phyloP scores from a whole-genome alignment of 176 grass and related monocot genomes.

The Juncus inflexus region DNA sequence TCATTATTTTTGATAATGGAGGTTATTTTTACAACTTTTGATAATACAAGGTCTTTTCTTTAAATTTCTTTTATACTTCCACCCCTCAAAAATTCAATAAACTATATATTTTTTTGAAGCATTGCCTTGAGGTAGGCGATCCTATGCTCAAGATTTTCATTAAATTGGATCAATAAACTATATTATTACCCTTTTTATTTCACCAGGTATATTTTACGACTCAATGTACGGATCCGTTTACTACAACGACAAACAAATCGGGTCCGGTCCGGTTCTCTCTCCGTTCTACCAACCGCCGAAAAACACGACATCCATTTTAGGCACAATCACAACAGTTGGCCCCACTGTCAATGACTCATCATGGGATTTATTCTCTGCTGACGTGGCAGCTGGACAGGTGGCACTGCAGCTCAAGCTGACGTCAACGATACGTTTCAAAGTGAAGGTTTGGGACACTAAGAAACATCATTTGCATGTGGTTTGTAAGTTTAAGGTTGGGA shows the following conservation, averaged over 20 bases:
- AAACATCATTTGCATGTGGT: slow-evolving; percentile 52
- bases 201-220: slow-evolving; percentile 39
- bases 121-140: too few species aligned
- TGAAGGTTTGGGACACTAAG: slow-evolving; percentile 64
- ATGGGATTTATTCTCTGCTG: slow-evolving; percentile 36
- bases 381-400: slow-evolving; percentile 38
- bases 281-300: slow-evolving; percentile 73
- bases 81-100: too few species aligned
- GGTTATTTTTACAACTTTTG: too few species aligned
- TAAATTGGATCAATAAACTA: too few species aligned
- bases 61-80: too few species aligned
- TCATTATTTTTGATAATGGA: too few species aligned
- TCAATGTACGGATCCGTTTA: slow-evolving; percentile 38
- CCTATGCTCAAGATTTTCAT: too few species aligned
- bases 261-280: slow-evolving; percentile 27
- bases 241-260: slow-evolving; percentile 50
- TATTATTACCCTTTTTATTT: too few species aligned
- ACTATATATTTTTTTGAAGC: too few species aligned
- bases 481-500: slow-evolving; percentile 31
- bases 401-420: slow-evolving; percentile 43
- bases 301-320: slow-evolving; percentile 39
- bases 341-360: slow-evolving; percentile 16
- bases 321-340: slow-evolving; percentile 23
- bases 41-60: too few species aligned
- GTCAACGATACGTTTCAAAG: slow-evolving; percentile 56